Evolutionary conservation across 2,329 filamentous ascomycete species (phyloP).

Genomic region (Neophaeococcomyces aloes): DNA sequence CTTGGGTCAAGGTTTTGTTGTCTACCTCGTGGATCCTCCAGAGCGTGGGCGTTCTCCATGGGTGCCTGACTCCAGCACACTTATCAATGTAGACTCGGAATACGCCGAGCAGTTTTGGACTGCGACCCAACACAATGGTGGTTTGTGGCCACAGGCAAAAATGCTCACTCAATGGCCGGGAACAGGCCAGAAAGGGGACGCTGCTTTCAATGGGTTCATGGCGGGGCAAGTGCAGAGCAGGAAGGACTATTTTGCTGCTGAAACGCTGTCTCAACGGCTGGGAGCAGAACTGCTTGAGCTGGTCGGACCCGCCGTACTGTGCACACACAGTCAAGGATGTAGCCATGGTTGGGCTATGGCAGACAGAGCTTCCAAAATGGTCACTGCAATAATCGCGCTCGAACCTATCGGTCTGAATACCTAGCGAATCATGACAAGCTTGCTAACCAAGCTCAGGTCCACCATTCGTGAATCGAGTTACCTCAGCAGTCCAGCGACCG

Average conservation of each 20-base stretch:
- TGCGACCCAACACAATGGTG: conserved; percentile 25
- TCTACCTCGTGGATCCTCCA: conserved; percentile 36
- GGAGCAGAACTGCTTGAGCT: conserved; percentile 35
- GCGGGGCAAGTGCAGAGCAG: conserved; percentile 34
- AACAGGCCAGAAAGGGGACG: conserved; percentile 31
- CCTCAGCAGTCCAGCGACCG: not conserved
- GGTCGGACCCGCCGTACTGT: conserved; percentile 34
- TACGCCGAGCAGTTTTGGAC: conserved; percentile 25
- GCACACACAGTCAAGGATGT: conserved; percentile 44
- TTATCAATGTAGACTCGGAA: conserved; percentile 20
- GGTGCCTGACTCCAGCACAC: conserved; percentile 16
- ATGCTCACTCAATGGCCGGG: conserved; percentile 36
- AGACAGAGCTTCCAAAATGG: conserved; percentile 39
- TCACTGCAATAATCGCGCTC: conserved; percentile 41
- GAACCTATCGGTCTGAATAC: conserved; percentile 47
- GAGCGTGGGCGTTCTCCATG: conserved; percentile 28
- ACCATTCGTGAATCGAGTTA: conserved; percentile 1
- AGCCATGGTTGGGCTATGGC: conserved; percentile 39
- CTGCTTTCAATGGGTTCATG: conserved; percentile 41
- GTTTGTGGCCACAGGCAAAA: conserved; percentile 33
- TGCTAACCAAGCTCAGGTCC: conserved; percentile 22
- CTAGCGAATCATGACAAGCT: conserved; percentile 33
- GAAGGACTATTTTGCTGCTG: conserved; percentile 22
- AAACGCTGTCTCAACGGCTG: conserved; percentile 29
- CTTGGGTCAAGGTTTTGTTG: conserved; percentile 34